Base-by-base conservation (phyloP, 2,329 filamentous ascomycete species). In the Fusarium fujikuroi region DNA sequence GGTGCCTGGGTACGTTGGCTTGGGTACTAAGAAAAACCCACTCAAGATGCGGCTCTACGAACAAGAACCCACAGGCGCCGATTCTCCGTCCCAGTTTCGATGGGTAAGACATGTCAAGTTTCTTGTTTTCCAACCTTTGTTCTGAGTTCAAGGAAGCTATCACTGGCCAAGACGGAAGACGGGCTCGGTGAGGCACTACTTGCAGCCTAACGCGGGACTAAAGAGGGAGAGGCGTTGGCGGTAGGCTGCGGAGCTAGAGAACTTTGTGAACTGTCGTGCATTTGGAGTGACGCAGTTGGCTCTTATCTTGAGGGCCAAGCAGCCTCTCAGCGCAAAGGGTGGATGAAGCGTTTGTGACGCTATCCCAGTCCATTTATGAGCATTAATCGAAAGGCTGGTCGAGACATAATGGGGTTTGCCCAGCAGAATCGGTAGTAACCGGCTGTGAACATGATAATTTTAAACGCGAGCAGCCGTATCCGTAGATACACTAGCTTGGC, bases 171-270 rank as follows among this genome's bases (percentile, higher is more conserved):
- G 52, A 67, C 52, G 46, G 39, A 63, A 71, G 46, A 62, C 37
- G 32, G 46, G 52, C 69, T 58, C 44, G 36, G 44, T 44, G 36
- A 46, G 43, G 47, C 37, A 46, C 62, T 68, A 59, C 30, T 46
- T 23, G 59, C 30, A 59, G 57, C 61, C 65, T 59, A 71, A 68
- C 53, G 52, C 34, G 62, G 49, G 54, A 47, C 71, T 74, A 67
- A 53, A 49, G 60, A 73, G 67, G 71, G 56, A 72, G 71, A 73
- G 59, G 72, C 68, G 72, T 54, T 43, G 71, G 43, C 52, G 69
- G 59, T 56, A 63, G 47, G 30, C 46, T 68, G 46, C 52, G 54
- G 37, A 56, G 58, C 52, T 47, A 58, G 53, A 59, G 54, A 44
- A 66, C 62, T 59, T 40, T 56, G 71, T 58, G 70, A 71, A 60